Evolutionary conservation across 2,329 filamentous ascomycete species (phyloP).

Genomic region (Emericellopsis atlantica): DNA sequence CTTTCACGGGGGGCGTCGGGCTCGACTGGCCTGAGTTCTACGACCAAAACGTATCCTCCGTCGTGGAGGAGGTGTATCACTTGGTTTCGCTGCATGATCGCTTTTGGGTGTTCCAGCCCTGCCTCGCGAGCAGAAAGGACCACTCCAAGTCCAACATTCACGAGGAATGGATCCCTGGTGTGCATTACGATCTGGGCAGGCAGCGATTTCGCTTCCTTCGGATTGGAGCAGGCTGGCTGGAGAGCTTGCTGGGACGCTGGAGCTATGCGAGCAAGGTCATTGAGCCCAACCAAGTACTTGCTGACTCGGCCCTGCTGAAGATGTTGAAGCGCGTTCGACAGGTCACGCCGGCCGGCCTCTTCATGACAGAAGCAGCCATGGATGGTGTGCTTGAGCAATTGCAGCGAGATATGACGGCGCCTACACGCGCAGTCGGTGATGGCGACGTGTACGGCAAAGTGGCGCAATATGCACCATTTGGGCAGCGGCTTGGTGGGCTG

Average conservation of each 20-base stretch:
- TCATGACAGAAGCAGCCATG: too few species aligned
- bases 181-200: constrained; percentile 10
- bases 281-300: constrained; percentile 8
- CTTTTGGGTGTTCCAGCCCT: constrained; percentile 8
- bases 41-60: constrained; percentile 11
- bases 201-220: constrained; percentile 9
- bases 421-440: too few species aligned
- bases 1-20: constrained; percentile 8
- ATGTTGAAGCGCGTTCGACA: constrained; percentile 5
- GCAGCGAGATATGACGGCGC: too few species aligned
- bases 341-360: too few species aligned
- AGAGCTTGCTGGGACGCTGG: constrained; percentile 14
- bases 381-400: too few species aligned
- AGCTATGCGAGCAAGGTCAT: constrained; percentile 7
- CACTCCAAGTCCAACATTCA: constrained; percentile 4
- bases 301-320: constrained; percentile 8
- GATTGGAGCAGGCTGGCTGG: constrained; percentile 8
- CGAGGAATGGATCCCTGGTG: constrained; percentile 10
- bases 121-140: constrained; percentile 5
- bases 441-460: too few species aligned
- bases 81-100: constrained; percentile 9
- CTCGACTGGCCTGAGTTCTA: constrained; percentile 12
- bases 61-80: constrained; percentile 11
- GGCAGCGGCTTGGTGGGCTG: too few species aligned
- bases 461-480: too few species aligned